These are phyloP conservation scores for Yamadazyma kitorensis DNA, from an alignment of 805 yeast genomes.

Conservation along the genomic window DNA sequence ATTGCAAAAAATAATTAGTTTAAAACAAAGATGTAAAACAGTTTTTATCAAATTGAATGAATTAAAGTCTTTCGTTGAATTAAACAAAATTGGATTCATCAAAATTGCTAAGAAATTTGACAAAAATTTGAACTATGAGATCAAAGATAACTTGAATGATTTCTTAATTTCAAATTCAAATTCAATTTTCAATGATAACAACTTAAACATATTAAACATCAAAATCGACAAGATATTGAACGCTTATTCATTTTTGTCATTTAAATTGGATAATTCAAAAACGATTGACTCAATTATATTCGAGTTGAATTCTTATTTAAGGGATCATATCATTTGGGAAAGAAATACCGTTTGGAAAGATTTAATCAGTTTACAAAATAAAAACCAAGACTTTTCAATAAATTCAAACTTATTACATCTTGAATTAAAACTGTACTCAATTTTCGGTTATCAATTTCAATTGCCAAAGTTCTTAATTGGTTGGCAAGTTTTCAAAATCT, in stretches of 20 bases:
- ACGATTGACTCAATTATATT: constrained; percentile 47
- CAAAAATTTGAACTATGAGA: constrained; percentile 64
- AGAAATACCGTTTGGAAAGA: constrained; percentile 98
- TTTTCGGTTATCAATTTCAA: constrained; percentile 18
- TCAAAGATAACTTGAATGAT: constrained; percentile 57
- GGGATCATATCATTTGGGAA: constrained; percentile 97
- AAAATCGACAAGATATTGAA: constrained; percentile 52
- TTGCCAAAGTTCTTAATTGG: constrained; percentile 50
- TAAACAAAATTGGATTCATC: constrained; percentile 84
- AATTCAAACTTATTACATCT: constrained; percentile 18
- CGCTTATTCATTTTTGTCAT: constrained; percentile 49
- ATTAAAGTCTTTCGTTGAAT: constrained; percentile 75
- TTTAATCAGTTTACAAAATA: constrained; percentile 67
- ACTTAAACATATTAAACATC: constrained; percentile 38
- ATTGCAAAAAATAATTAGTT: constrained; percentile 54
- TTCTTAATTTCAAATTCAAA: constrained; percentile 45
- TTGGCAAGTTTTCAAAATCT: constrained; percentile 47
- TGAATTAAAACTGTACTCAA: constrained; percentile 14
- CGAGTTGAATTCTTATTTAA: constrained; percentile 52
- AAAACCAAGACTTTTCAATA: constrained; percentile 26
- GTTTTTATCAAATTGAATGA: constrained; percentile 77
- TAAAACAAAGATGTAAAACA: constrained; percentile 63
- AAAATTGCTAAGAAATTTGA: constrained; percentile 92
- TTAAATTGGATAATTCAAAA: constrained; percentile 36
- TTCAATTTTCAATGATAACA: constrained; percentile 50